phyloP scores from a whole-genome alignment of 768 basidiomycete genomes.

The Coprinellus micaceus region DNA sequence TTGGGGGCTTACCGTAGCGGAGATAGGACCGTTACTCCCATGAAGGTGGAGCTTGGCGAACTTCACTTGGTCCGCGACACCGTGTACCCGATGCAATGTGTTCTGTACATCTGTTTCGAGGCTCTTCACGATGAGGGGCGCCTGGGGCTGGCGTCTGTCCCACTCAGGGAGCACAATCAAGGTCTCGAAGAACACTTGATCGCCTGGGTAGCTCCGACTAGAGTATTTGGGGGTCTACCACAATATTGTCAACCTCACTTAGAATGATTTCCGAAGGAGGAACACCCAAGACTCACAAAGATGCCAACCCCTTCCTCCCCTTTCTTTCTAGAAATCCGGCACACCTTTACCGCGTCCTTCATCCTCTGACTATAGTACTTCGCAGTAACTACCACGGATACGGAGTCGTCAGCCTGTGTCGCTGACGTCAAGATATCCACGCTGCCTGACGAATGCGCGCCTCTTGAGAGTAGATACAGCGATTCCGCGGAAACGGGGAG shows the following conservation, averaged over 20 bases:
- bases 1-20: conserved; percentile 25
- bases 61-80: conserved; percentile 29
- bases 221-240: conserved; percentile 14
- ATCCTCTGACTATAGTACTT: conserved; percentile 19
- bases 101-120: conserved; percentile 43
- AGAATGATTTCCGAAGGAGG: not conserved
- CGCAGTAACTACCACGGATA: conserved; percentile 23
- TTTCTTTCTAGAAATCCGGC: conserved; percentile 19
- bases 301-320: conserved; percentile 33
- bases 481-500: conserved; percentile 25
- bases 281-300: conserved; percentile 26
- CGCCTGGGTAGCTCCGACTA: not conserved
- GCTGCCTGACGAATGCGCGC: conserved; percentile 19
- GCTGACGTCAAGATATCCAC: conserved; percentile 21
- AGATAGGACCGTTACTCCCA: conserved; percentile 32
- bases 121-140: conserved; percentile 32
- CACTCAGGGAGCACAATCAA: conserved; percentile 9
- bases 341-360: conserved; percentile 23
- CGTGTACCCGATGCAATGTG: conserved; percentile 37
- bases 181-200: conserved; percentile 14
- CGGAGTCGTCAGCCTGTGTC: conserved; percentile 16
- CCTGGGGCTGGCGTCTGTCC: not conserved
- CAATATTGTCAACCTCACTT: not conserved
- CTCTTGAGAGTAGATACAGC: conserved; percentile 29
- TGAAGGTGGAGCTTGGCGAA: conserved; percentile 38